phyloP scores from a whole-genome alignment of 257 asterid genomes.

The Asclepias syriaca region DNA sequence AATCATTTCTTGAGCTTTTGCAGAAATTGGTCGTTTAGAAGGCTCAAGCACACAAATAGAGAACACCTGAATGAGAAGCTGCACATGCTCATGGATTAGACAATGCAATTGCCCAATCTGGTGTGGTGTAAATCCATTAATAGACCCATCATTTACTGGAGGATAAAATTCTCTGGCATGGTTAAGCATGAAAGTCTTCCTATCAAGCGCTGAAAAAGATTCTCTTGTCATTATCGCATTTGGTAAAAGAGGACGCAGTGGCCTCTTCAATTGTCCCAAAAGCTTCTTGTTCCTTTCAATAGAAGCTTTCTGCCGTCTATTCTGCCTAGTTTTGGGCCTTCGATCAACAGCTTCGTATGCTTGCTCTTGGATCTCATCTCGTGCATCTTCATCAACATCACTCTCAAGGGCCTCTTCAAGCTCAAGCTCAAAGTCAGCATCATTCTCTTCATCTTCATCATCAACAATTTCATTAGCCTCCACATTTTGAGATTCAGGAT shows the following conservation, averaged over 20 bases:
- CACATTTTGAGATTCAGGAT: slow-evolving; percentile 42
- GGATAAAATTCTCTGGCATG: slow-evolving; percentile 33
- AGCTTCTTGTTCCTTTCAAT: slow-evolving; percentile 41
- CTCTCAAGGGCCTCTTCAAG: slow-evolving; percentile 97
- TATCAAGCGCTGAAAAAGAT: slow-evolving; percentile 42
- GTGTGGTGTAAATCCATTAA: slow-evolving; percentile 71
- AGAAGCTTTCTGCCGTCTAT: slow-evolving; percentile 51
- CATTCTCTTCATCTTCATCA: slow-evolving; percentile 96
- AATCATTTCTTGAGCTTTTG: slow-evolving; percentile 58
- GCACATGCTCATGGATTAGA: slow-evolving; percentile 89
- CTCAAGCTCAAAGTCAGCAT: slow-evolving; percentile 99
- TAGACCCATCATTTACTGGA: slow-evolving; percentile 47
- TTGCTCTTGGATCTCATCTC: slow-evolving; percentile 41
- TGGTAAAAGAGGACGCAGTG: slow-evolving; percentile 79
- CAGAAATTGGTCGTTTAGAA: slow-evolving; percentile 53
- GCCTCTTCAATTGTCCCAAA: slow-evolving; percentile 53
- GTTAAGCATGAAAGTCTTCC: slow-evolving; percentile 34
- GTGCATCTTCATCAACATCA: slow-evolving; percentile 56
- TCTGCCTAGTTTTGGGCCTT: slow-evolving; percentile 61
- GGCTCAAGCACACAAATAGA: slow-evolving; percentile 80
- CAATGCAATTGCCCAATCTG: slow-evolving; percentile 93
- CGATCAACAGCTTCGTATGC: slow-evolving; percentile 25
- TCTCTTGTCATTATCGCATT: slow-evolving; percentile 35
- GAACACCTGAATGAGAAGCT: slow-evolving; percentile 85
- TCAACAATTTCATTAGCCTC: slow-evolving; percentile 60